Percentiles rank a stretch among this genome's conserved stretches.
These are phyloP conservation scores for Gossypium bickii DNA, from an alignment of 345 rosid genomes.

Conservation along the genomic window DNA sequence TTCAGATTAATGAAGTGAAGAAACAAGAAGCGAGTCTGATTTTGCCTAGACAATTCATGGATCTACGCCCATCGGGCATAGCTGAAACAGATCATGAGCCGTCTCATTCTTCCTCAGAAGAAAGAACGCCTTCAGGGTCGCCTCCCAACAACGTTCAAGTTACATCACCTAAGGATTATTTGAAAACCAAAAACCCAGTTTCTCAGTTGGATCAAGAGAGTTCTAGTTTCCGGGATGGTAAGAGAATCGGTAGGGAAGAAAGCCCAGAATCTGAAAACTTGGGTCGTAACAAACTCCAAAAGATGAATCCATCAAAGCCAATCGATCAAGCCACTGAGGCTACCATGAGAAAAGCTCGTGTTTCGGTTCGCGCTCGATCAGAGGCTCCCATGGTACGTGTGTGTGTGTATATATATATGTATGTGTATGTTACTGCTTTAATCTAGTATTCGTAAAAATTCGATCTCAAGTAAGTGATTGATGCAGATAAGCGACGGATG, in stretches of 20 bases:
- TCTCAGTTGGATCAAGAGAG: constrained; percentile 30
- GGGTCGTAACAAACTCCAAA: constrained; percentile 56
- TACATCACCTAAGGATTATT: constrained; percentile 14
- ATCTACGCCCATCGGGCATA: constrained; percentile 41
- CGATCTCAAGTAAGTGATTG: not conserved
- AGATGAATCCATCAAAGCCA: constrained; percentile 24
- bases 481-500: constrained; percentile 42
- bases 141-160: constrained; percentile 26
- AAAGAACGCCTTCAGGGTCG: constrained; percentile 60
- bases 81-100: constrained; percentile 31
- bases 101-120: constrained; percentile 69
- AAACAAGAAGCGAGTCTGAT: constrained; percentile 22
- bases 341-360: constrained; percentile 96
- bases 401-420: constrained; percentile 5
- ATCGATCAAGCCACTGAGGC: constrained; percentile 70
- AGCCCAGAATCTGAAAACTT: constrained; percentile 67
- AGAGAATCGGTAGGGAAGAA: constrained; percentile 53
- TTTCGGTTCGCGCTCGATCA: constrained; percentile 94
- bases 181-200: constrained; percentile 15
- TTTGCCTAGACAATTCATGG: constrained; percentile 66
- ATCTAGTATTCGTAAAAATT: not conserved
- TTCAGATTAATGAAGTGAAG: constrained; percentile 23
- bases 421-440: not conserved
- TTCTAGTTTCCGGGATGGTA: constrained; percentile 32
- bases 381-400: constrained; percentile 98